phyloP scores from a whole-genome alignment of 2,329 filamentous ascomycete species.

The Penicillium italicum region DNA sequence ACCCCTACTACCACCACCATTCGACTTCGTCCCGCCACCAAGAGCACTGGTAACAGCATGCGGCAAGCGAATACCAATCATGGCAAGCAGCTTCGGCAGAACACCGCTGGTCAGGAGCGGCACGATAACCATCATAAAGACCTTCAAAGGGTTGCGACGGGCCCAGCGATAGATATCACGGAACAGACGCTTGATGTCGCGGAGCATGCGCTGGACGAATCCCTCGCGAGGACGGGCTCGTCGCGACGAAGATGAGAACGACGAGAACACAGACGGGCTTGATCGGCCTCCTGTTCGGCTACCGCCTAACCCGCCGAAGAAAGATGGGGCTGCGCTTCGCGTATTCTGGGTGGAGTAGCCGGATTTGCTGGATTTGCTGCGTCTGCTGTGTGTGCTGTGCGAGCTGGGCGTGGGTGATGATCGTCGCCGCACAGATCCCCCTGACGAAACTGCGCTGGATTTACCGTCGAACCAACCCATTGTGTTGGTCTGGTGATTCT shows the following conservation, averaged over 20 bases:
- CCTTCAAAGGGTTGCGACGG: conserved; percentile 78
- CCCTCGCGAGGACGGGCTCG: conserved; percentile 72
- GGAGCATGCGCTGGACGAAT: conserved; percentile 70
- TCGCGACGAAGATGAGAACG: conserved; percentile 68
- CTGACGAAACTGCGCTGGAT: conserved; percentile 30
- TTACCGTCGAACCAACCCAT: conserved; percentile 50
- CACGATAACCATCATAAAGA: conserved; percentile 82
- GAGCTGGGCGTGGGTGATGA: conserved; percentile 20
- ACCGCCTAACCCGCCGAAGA: conserved; percentile 44
- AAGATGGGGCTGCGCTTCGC: conserved; percentile 42
- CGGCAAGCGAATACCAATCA: conserved; percentile 76
- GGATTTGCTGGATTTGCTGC: conserved; percentile 31
- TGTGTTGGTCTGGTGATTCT: conserved; percentile 3
- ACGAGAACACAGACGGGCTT: conserved; percentile 51
- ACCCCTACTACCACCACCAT: conserved; percentile 27
- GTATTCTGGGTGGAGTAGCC: conserved; percentile 38
- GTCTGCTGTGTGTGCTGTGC: conserved; percentile 38
- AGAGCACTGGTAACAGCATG: conserved; percentile 49
- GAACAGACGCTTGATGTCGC: conserved; percentile 73
- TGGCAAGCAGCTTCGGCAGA: conserved; percentile 69
- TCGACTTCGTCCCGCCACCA: conserved; percentile 26
- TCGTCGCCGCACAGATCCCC: conserved; percentile 30
- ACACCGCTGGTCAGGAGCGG: conserved; percentile 82
- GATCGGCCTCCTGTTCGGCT: conserved; percentile 34
- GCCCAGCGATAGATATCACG: conserved; percentile 79